phyloP scores from a whole-genome alignment of 2,329 filamentous ascomycete species.

The Rasamsonia emersonii region DNA sequence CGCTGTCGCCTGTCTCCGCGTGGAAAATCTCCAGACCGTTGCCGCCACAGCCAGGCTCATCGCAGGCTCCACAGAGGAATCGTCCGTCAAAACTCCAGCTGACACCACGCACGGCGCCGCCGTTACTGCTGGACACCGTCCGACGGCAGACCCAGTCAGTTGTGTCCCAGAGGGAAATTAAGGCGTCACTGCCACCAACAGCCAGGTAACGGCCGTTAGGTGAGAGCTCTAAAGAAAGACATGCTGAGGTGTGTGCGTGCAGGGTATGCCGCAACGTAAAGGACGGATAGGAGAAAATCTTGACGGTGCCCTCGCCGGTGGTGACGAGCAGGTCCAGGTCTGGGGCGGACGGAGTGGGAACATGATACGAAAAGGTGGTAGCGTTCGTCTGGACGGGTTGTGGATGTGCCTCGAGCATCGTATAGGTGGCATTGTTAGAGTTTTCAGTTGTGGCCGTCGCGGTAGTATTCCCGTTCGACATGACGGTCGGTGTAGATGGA shows the following conservation, averaged over 20 bases:
- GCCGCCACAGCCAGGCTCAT: slow-evolving; percentile 36
- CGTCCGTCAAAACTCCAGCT: slow-evolving; percentile 45
- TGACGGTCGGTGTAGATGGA: slow-evolving; percentile 26
- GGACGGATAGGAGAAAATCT: slow-evolving; percentile 40
- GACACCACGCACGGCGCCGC: slow-evolving; percentile 38
- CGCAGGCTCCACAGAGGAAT: slow-evolving; percentile 40
- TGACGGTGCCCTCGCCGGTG: slow-evolving; percentile 41
- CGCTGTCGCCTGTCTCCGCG: slow-evolving; percentile 41
- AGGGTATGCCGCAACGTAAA: slow-evolving; percentile 37
- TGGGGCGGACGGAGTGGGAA: slow-evolving; percentile 24
- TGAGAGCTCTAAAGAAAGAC: slow-evolving; percentile 37
- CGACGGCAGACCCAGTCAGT: slow-evolving; percentile 43
- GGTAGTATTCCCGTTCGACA: slow-evolving; percentile 11
- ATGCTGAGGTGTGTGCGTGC: slow-evolving; percentile 41
- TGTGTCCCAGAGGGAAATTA: slow-evolving; percentile 45
- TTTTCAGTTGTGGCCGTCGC: slow-evolving; percentile 10
- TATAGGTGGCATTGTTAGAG: slow-evolving; percentile 23
- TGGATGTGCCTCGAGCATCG: slow-evolving; percentile 32
- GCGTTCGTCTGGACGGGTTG: slow-evolving; percentile 42
- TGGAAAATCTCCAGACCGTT: slow-evolving; percentile 42
- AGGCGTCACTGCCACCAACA: slow-evolving; percentile 40
- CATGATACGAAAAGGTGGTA: slow-evolving; percentile 39
- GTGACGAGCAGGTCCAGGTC: slow-evolving; percentile 39
- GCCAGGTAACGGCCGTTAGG: slow-evolving; percentile 42
- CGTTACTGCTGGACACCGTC: slow-evolving; percentile 36